phyloP scores from a whole-genome alignment of 768 basidiomycete genomes.

The Filobasidium wieringae region DNA sequence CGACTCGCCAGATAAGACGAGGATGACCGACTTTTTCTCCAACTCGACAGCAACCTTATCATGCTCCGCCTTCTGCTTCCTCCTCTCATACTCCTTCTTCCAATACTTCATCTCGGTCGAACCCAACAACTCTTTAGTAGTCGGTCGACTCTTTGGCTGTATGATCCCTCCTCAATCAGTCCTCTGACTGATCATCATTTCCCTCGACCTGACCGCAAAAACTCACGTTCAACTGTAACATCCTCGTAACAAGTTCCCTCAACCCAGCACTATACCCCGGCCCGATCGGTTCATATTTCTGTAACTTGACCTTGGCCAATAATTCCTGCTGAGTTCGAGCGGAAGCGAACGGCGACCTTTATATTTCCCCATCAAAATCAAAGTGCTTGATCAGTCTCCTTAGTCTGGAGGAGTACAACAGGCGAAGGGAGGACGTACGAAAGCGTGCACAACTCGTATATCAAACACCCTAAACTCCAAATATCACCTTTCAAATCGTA shows the following conservation, averaged over 20 bases:
- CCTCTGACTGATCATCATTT: background rate
- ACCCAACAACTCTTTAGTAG: conserved; percentile 31
- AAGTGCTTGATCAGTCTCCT: background rate
- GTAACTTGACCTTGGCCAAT: conserved; percentile 31
- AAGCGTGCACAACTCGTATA: conserved; percentile 89
- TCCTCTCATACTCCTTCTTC: background rate
- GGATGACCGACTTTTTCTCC: conserved; percentile 27
- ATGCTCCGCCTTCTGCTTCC: background rate
- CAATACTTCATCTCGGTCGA: conserved; percentile 31
- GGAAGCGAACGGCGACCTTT: conserved; percentile 34
- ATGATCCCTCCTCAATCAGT: background rate
- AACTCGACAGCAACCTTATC: conserved; percentile 17
- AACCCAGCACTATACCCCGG: conserved; percentile 31
- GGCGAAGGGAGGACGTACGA: conserved; percentile 42
- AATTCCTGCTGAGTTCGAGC: conserved; percentile 35
- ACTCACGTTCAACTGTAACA: conserved; percentile 34
- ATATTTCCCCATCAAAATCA: background rate
- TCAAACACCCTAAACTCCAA: conserved; percentile 93
- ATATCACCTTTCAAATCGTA: conserved; percentile 98
- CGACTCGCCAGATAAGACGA: too few species aligned
- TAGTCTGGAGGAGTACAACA: background rate
- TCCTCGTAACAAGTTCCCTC: conserved; percentile 27
- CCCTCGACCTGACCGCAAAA: background rate
- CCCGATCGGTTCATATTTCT: conserved; percentile 6
- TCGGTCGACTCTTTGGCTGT: conserved; percentile 31